Base-by-base conservation (phyloP, 129 eudicot species). In the Flaveria linearis region DNA sequence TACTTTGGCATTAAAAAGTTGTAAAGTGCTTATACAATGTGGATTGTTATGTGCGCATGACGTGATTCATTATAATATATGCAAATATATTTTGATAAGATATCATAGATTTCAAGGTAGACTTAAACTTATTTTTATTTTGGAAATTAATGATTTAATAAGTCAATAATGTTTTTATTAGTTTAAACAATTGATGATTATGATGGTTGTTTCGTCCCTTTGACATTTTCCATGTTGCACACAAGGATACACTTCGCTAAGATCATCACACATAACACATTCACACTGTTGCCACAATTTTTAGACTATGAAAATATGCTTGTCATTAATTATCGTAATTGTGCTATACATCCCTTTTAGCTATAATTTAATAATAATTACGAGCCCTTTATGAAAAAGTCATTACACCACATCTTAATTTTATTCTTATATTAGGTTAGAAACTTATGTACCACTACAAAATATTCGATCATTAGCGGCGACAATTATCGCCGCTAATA, bases 201-300 rank as follows among this genome's bases (percentile, higher is more conserved):
- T 73, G 46, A 56, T 66, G 63, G 39, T 18, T 53, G 75, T 43
- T 73, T 73, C 69, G 10, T 80, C 74, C 79, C 57, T 46, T 67
- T 45, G 75, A 80, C 84, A 57, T 41, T 46, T 73, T 80, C 76
- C 80, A 67, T 80, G 84, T 80, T 68, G 76, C 76, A 80, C 60
- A 46, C 74, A 73, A 73, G 74, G 75, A 53, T 66, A 15, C 79
- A 80, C 58, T 64, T 72, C 18, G 45, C 42, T 36, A 52, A 63
- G 78, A 79, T 62, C 65, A 71, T 79, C 65, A 71, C 76, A 43
- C 61, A 1, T 43, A 74, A 1, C 49, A 9, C 26, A 47, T 51
- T 60, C 14, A 76, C 25, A 28, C 1, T 36, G 5, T 33, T 17
- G 5, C 2, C 2, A 11, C n/a, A 3, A 28, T 18, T 2, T 5